These are phyloP conservation scores for Austroboletus novae-zelandiae DNA, from an alignment of 1,284 basidiomycete species.

Conservation along the genomic window DNA sequence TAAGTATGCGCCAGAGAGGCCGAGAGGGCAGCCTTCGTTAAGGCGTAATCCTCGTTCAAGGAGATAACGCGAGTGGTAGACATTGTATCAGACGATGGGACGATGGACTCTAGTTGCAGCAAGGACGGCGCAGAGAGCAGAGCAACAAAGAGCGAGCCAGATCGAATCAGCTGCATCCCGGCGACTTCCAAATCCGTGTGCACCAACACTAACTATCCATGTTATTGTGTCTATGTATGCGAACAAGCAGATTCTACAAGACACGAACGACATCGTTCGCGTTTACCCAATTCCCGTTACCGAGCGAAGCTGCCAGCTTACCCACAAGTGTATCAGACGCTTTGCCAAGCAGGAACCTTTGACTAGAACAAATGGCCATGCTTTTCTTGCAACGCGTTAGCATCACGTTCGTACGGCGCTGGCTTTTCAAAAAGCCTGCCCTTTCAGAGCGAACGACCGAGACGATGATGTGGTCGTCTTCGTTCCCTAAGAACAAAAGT, in stretches of 20 bases:
- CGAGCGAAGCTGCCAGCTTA: constrained; percentile 39
- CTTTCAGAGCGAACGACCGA: constrained; percentile 50
- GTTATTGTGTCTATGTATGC: not conserved
- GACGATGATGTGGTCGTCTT: constrained; percentile 56
- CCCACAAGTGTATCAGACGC: constrained; percentile 47
- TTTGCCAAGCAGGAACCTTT: constrained; percentile 41
- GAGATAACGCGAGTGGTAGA: constrained; percentile 17
- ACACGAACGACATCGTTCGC: constrained; percentile 1
- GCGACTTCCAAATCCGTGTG: not conserved
- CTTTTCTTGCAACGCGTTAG: constrained; percentile 56
- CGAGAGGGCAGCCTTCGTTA: constrained; percentile 33
- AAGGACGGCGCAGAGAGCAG: not conserved
- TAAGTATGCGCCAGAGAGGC: constrained; percentile 25
- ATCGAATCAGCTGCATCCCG: not conserved
- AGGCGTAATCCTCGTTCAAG: constrained; percentile 25
- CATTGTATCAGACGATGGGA: constrained; percentile 1
- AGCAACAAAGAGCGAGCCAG: not conserved
- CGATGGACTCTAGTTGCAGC: constrained; percentile 1
- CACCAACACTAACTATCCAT: too few species aligned
- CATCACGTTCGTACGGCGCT: constrained; percentile 65
- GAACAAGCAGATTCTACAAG: not conserved
- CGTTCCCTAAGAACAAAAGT: constrained; percentile 25
- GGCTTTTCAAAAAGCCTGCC: constrained; percentile 49
- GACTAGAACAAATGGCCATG: constrained; percentile 53
- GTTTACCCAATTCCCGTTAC: constrained; percentile 40